Conservation (phyloP, 805 yeast species). For the Maudiozyma pseudohumilis region DNA sequence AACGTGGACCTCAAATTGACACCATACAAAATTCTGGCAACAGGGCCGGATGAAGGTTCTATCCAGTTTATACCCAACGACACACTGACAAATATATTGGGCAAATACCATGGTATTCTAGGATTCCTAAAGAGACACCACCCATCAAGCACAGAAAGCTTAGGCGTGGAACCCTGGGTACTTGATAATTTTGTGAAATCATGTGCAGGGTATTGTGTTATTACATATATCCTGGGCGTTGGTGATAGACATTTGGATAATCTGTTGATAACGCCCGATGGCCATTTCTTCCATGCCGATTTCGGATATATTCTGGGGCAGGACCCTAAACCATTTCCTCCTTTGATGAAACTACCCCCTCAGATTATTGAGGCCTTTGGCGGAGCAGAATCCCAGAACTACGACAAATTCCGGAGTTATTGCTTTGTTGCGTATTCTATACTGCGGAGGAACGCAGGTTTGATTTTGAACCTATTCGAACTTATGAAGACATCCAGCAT, state of each 20-base stretch:
- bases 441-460: constrained; percentile 76
- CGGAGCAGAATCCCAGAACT: constrained; percentile 77
- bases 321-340: constrained; percentile 98
- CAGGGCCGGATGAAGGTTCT: constrained; percentile 85
- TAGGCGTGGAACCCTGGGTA: constrained; percentile 37
- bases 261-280: constrained; percentile 67
- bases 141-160: constrained; percentile 36
- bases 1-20: constrained; percentile 79
- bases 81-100: constrained; percentile 70
- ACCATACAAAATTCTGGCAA: constrained; percentile 85
- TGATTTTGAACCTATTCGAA: constrained; percentile 83
- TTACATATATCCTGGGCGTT: constrained; percentile 87
- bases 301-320: constrained; percentile 94
- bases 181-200: constrained; percentile 94
- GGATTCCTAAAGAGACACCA: constrained; percentile 59
- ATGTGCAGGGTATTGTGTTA: constrained; percentile 96
- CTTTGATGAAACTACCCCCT: constrained; percentile 93
- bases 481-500: constrained; percentile 89
- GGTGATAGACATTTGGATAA: constrained; percentile 97
- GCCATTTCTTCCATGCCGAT: constrained; percentile 94
- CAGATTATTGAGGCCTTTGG: constrained; percentile 98
- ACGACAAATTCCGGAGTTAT: constrained; percentile 77
- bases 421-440: constrained; percentile 93
- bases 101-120: constrained; percentile 66
- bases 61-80: constrained; percentile 92